phyloP scores from a whole-genome alignment of 1,284 basidiomycete species.

The Cystobasidium sp. region DNA sequence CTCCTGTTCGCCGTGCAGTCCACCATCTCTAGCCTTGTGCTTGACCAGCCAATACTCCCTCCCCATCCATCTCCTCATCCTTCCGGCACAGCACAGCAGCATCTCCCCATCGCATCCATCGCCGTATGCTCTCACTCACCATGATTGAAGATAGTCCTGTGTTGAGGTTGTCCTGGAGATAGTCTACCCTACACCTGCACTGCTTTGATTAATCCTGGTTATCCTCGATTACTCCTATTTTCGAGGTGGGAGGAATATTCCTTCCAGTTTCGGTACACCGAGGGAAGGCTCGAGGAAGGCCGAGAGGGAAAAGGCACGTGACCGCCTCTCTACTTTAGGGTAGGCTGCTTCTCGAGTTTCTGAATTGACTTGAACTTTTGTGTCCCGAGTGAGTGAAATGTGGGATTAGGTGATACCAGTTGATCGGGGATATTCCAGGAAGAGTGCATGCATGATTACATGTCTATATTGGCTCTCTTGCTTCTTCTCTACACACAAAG shows the following conservation, averaged over 20 bases:
- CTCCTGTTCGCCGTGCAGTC: too few relatives aligned
- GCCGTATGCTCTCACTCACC: background rate
- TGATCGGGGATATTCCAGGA: background rate
- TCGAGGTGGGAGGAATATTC: background rate
- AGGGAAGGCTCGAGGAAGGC: slow-evolving; percentile 22
- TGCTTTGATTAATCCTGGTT: background rate
- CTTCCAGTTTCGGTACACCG: background rate
- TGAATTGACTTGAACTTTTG: background rate
- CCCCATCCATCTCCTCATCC: background rate
- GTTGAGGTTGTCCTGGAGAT: background rate
- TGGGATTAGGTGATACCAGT: background rate
- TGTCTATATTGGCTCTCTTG: background rate
- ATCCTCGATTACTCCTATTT: background rate
- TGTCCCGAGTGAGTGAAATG: too few relatives aligned
- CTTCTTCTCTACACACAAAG: background rate
- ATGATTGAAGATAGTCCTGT: slow-evolving; percentile 13
- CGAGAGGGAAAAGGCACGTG: background rate
- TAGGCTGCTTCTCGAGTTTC: background rate
- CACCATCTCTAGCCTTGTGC: background rate
- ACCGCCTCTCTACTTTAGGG: background rate
- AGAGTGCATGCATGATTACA: background rate
- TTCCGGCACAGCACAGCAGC: background rate
- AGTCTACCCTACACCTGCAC: background rate
- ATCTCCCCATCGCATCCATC: background rate
- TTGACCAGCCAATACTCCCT: background rate